Evolutionary conservation across 306 rosid species (phyloP).

Genomic region (Hylodesmum podocarpum): DNA sequence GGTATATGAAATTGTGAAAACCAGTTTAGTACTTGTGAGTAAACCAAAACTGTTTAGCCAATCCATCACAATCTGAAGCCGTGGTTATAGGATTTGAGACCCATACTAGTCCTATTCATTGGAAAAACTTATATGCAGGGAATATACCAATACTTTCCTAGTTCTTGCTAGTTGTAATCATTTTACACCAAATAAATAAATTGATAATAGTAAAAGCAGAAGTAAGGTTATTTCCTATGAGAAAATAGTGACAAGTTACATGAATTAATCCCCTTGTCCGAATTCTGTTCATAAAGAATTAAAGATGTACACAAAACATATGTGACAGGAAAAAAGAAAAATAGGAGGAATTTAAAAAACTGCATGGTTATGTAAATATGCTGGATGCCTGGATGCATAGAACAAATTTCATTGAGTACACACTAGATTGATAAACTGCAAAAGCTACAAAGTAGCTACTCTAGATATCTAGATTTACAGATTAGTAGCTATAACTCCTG

Average conservation of each 20-base stretch:
- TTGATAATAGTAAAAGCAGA: too few species aligned
- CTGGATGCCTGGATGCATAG: not conserved
- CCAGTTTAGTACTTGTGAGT: too few species aligned
- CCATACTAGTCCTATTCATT: too few species aligned
- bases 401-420: not conserved
- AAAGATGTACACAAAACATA: not conserved
- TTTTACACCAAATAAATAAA: too few species aligned
- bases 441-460: slow-evolving; percentile 1
- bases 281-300: not conserved
- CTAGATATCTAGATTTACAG: not conserved
- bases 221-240: too few species aligned
- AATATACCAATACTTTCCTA: too few species aligned
- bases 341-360: not conserved
- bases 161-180: too few species aligned
- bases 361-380: not conserved
- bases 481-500: not conserved
- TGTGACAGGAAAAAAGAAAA: not conserved
- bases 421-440: not conserved
- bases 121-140: too few species aligned
- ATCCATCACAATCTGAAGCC: too few species aligned
- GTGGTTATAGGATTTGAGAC: too few species aligned
- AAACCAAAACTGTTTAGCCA: too few species aligned
- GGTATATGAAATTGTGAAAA: too few species aligned
- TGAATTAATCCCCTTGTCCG: not conserved
- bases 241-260: not conserved